Conservation (phyloP, 305 asterid genomes). For the Fraxinus greggii region DNA sequence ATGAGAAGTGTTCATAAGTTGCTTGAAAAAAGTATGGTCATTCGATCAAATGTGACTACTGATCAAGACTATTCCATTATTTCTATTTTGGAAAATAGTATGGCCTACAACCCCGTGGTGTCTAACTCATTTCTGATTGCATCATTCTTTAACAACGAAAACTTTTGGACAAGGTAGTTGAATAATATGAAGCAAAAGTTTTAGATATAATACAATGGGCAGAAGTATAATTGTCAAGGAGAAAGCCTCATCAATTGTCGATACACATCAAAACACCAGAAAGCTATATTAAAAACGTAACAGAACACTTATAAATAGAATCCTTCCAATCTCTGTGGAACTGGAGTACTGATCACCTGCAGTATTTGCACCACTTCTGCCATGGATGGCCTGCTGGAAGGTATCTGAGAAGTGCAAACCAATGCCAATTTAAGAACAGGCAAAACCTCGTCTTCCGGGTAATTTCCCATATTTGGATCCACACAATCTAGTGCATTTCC, state of each 20-base stretch:
- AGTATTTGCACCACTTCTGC: slow-evolving; percentile 91
- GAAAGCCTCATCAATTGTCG: neutral
- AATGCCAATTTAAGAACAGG: slow-evolving; percentile 80
- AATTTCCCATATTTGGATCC: slow-evolving; percentile 60
- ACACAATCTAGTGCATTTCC: slow-evolving; percentile 79
- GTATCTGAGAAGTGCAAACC: slow-evolving; percentile 93
- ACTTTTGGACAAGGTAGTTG: neutral
- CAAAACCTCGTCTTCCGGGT: slow-evolving; percentile 76
- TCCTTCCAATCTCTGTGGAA: slow-evolving; percentile 51
- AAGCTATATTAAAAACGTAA: neutral
- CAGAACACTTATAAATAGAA: slow-evolving; percentile 8
- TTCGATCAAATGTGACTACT: neutral
- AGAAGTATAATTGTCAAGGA: neutral
- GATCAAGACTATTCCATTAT: neutral
- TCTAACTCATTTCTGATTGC: neutral
- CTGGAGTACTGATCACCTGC: slow-evolving; percentile 79
- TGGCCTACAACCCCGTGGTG: neutral
- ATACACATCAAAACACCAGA: neutral
- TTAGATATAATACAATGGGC: neutral
- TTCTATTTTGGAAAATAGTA: neutral
- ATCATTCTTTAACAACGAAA: neutral
- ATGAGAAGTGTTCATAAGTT: neutral
- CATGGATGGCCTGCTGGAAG: slow-evolving; percentile 97
- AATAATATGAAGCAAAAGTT: neutral
- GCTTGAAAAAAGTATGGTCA: neutral